Evolutionary conservation across 345 rosid genomes (phyloP).

Genomic region (Lumnitzera racemosa): DNA sequence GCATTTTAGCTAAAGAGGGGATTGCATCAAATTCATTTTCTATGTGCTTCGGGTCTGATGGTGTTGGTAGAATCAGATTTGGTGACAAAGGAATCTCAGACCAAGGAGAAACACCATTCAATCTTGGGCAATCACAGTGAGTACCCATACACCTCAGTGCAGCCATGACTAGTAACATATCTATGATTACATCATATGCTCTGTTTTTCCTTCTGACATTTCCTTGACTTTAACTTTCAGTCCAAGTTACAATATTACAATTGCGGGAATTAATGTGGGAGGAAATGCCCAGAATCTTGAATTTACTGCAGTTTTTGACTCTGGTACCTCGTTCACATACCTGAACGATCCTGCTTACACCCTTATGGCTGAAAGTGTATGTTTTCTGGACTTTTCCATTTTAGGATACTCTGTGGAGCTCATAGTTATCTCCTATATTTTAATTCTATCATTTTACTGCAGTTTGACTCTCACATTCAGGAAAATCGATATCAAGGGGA

Average conservation of each 20-base stretch:
- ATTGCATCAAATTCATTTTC: constrained; percentile 75
- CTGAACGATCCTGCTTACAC: constrained; percentile 74
- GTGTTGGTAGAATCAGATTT: constrained; percentile 78
- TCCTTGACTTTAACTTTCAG: constrained; percentile 23
- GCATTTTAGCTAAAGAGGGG: constrained; percentile 68
- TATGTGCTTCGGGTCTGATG: constrained; percentile 78
- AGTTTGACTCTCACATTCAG: constrained; percentile 55
- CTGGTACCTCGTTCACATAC: constrained; percentile 93
- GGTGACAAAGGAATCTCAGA: constrained; percentile 81
- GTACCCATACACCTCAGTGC: constrained; percentile 13
- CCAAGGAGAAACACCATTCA: constrained; percentile 85
- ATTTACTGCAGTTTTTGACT: constrained; percentile 72
- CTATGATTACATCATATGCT: neutral
- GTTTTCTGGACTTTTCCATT: neutral
- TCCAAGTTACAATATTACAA: constrained; percentile 75
- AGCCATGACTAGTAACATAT: constrained; percentile 7
- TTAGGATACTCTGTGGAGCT: neutral
- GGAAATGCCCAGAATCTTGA: constrained; percentile 44
- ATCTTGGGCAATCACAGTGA: constrained; percentile 52
- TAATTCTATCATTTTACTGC: constrained; percentile 18
- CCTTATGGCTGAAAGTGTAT: constrained; percentile 49
- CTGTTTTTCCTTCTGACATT: constrained; percentile 1
- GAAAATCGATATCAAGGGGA: constrained; percentile 36
- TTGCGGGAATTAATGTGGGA: constrained; percentile 54
- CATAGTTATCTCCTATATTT: neutral